Base-by-base conservation (phyloP, 176 grass and related monocot genomes). In the Triticum timopheevii region DNA sequence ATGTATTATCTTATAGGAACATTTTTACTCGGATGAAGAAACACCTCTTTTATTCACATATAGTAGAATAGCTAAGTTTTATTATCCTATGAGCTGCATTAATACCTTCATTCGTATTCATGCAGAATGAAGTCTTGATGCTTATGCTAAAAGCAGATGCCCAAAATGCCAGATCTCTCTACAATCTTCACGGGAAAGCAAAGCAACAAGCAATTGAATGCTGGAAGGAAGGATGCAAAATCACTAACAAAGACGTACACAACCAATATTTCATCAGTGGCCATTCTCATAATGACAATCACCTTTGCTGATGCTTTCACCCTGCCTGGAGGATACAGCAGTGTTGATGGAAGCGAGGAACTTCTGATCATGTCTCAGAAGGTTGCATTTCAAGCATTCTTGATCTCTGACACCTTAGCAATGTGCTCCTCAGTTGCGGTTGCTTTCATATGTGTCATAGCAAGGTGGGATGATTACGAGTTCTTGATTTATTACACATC, bases 401-500 rank as follows among this genome's bases (percentile, higher is more conserved):
- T 68, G 8, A 68, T 68, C 30, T 68, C 16, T 33, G 30, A 68
- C 8, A 68, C 65, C 30, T 68, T 68, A 68, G 65, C 65, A 35
- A 68, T 68, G 65, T 3, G 65, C 30, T 68, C 65, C 65, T 68
- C 65, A 10, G 34, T 68, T 68, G 8, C 17, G 2, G 65, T 68
- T 17, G 30, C 65, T 3, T 68, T 68, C 65, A 35, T 68, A 68
- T 68, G 65, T 33, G 33, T 68, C 28, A 9, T 34, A 22, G 67
- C 33, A 69, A 69, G 67, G 33, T 69, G 33, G 67, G 9, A 69
- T 3, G 67, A 69, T 38, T 69, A 69, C 0, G 82, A 75, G 4
- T 84, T 84, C 42, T 74, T 84, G 42, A 38, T 84, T 13, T 71
- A 84, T 12, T 84, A 84, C 66, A 49, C 47, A 28, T 34, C 36